Evolutionary conservation across 73 alveolate genomes (phyloP), one percentile per base, ranked within the genome.

Genomic region (Vitrella brassicaformis): DNA sequence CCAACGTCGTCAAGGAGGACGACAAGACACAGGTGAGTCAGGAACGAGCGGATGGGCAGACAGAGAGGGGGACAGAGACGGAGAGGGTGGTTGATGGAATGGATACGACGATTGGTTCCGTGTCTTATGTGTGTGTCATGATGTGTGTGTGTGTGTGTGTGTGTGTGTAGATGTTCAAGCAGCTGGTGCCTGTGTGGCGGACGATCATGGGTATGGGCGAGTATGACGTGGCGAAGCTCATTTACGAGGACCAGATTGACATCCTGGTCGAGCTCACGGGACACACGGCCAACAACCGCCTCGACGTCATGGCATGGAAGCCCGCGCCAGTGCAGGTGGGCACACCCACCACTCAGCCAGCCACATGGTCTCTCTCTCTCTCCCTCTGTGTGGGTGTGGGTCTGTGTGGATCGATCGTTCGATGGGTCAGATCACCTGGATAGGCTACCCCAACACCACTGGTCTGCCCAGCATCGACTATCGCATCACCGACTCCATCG

Each of bases 391-490:
- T 39, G 56, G 22, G 14, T 39, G 56, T 39, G 56, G 4, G 56
- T 39, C 56, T 39, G 22, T 39, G 56, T 39, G 56, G 56, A 39
- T 8, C 22, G 56, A 39, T 39, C 56, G 22, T 39, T 4, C 56
- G 22, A 8, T 39, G 56, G 56, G 22, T 4, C 69, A 56, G 69
- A n/a, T 56, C 28, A 10, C 69, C 9, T 56, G 69, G 69, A 8
- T 56, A 4, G 69, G 69, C 9, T 56, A 56, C 69, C 69, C 69
- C 29, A 56, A 56, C 69, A 56, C 29, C 69, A 56, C 69, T 8
- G 69, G 69, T 4, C 26, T 56, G 25, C 26, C 26, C 26, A 10
- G 69, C 69, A 56, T 56, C 29, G 69, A 56, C 28, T 56, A 8
- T 56, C 69, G 69, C 69, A 56, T 56, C 30, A 10, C 29, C 26